These are phyloP conservation scores for Aspergillus texensis DNA, from an alignment of 2,329 filamentous ascomycete species.

Conservation along the genomic window DNA sequence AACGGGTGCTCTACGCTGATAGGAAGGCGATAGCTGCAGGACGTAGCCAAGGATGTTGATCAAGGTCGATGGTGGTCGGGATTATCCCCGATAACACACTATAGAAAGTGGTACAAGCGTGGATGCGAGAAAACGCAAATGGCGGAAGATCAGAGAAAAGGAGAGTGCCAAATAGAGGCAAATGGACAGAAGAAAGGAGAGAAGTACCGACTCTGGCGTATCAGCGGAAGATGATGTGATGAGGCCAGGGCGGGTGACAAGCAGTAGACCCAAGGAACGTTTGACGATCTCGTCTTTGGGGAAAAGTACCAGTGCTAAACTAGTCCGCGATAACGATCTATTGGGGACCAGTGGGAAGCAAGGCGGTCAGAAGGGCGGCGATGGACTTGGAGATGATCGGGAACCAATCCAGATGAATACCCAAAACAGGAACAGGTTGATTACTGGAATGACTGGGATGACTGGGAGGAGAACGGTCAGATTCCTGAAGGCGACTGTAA, in stretches of 20 bases:
- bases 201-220: background rate
- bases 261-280: constrained; percentile 30
- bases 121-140: background rate
- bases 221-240: constrained; percentile 34
- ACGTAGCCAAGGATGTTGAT: constrained; percentile 8
- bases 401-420: constrained; percentile 3
- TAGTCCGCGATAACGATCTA: constrained; percentile 34
- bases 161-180: background rate
- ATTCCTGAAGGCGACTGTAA: background rate
- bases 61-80: constrained; percentile 7
- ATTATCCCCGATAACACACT: constrained; percentile 1
- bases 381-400: constrained; percentile 11
- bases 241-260: constrained; percentile 21
- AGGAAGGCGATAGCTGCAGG: constrained; percentile 14
- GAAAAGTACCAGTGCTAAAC: constrained; percentile 19
- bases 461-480: background rate
- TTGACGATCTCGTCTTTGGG: constrained; percentile 20
- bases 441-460: background rate
- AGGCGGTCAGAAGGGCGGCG: constrained; percentile 39
- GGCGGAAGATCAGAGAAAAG: background rate
- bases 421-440: background rate
- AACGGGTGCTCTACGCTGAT: constrained; percentile 16
- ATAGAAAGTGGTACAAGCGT: background rate
- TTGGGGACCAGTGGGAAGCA: constrained; percentile 16
- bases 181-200: constrained; percentile 2